Conservation (phyloP, 2,329 filamentous ascomycete genomes). For the Onygena corvina region DNA sequence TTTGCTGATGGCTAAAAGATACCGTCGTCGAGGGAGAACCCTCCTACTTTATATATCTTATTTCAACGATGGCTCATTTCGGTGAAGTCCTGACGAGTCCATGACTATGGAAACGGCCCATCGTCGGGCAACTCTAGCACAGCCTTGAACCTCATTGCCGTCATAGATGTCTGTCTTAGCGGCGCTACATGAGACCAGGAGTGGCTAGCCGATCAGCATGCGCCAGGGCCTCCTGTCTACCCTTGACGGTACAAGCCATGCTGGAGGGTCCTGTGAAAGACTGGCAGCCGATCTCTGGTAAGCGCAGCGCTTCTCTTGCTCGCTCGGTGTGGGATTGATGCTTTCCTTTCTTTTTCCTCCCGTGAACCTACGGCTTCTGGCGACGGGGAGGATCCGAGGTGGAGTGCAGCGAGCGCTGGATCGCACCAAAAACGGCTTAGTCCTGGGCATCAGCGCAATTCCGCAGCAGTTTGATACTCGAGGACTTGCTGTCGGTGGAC, state of each 20-base stretch:
- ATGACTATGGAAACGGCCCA: neutral
- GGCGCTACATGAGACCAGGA: conserved; percentile 3
- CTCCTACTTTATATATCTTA: neutral
- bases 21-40: neutral
- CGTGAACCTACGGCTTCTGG: neutral
- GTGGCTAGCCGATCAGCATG: neutral
- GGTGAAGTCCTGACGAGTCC: too few relatives aligned
- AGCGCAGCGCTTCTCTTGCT: neutral
- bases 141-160: neutral
- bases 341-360: neutral
- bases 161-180: neutral
- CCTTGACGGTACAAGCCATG: neutral
- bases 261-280: too few relatives aligned
- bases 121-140: neutral
- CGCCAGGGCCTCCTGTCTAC: too few relatives aligned
- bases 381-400: neutral
- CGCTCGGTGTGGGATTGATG: too few relatives aligned
- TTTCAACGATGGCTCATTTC: too few relatives aligned
- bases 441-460: conserved; percentile 1
- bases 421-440: conserved; percentile 2
- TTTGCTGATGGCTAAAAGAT: neutral
- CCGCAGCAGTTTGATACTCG: too few relatives aligned
- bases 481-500: too few relatives aligned
- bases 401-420: neutral
- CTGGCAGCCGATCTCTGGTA: neutral